Evolutionary conservation across 306 rosid genomes (phyloP), one percentile per base, ranked within the genome.

Genomic region (Vigna mungo): DNA sequence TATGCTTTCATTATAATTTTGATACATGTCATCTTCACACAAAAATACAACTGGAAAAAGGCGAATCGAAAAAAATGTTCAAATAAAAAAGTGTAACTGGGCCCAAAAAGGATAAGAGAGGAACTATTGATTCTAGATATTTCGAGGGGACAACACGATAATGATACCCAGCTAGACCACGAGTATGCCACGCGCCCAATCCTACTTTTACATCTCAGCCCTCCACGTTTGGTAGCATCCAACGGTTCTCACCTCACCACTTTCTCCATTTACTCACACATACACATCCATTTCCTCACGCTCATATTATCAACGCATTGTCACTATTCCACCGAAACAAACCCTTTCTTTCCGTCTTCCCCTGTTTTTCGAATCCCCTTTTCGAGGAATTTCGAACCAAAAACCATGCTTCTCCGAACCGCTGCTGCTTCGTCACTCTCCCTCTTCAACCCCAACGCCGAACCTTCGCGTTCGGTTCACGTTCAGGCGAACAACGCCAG

Each of bases 141-240:
- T 83, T 86, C 27, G 10, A 2, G 51, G 6, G 5, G 23, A 6
- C 39, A 72, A 44, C 63, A 79, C 68, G 66, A 8, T 72, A 75
- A 15, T 6, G 16, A 37, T 34, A 36, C 64, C 80, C 60, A 76
- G 17, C 44, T 5, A 59, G 46, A 73, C 82, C 96, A 89, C 87
- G 88, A 84, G 96, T 68, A 1, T 1, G 86, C 88, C 98, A 93
- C 98, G 90, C 97, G 91, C 93, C 85, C 79, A 1, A 0, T 0
- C 68, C 66, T 12, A 3, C 0, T 25, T 25, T 14, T 73, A 13
- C 21, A 79, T 88, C 85, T 18, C 2, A 0, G 9, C 89, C 88
- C 55, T 78, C 93, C 93, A 87, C 76, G 68, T 88, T 18, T 9
- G 23, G 6, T 2, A 0, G 0, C 13, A 87, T 89, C 90, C 76